These are phyloP conservation scores for Coniochaeta ligniaria DNA, from an alignment of 2,329 filamentous ascomycete species.

Conservation along the genomic window DNA sequence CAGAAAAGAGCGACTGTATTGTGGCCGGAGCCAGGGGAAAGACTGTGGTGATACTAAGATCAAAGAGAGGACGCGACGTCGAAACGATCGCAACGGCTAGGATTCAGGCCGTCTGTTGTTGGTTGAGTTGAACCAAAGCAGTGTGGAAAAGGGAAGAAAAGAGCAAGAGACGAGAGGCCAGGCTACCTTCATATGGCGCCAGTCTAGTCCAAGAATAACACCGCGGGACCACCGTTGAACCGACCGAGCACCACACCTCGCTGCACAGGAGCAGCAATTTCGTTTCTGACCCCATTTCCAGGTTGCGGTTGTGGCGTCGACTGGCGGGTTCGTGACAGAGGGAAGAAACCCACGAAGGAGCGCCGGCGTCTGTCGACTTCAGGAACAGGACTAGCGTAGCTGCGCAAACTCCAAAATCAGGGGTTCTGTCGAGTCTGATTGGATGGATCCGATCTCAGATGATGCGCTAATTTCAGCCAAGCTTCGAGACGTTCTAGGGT, in stretches of 20 bases:
- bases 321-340: background rate
- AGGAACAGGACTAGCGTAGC: conserved; percentile 3
- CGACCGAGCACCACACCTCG: background rate
- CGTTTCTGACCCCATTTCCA: background rate
- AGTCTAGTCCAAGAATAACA: background rate
- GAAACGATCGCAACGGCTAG: conserved; percentile 19
- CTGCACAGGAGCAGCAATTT: background rate
- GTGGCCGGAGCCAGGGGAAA: conserved; percentile 14
- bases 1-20: conserved; percentile 11
- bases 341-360: background rate
- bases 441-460: background rate
- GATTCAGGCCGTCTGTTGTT: conserved; percentile 15
- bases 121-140: conserved; percentile 14
- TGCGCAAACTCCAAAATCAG: background rate
- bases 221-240: background rate
- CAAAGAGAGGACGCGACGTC: conserved; percentile 25
- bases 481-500: background rate
- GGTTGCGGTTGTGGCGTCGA: background rate
- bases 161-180: background rate
- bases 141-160: conserved; percentile 5
- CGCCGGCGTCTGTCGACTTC: background rate
- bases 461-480: background rate
- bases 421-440: background rate
- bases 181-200: background rate
- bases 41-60: conserved; percentile 14